Conservation (phyloP, 176 grass and related monocot genomes). For the Musa beccarii region DNA sequence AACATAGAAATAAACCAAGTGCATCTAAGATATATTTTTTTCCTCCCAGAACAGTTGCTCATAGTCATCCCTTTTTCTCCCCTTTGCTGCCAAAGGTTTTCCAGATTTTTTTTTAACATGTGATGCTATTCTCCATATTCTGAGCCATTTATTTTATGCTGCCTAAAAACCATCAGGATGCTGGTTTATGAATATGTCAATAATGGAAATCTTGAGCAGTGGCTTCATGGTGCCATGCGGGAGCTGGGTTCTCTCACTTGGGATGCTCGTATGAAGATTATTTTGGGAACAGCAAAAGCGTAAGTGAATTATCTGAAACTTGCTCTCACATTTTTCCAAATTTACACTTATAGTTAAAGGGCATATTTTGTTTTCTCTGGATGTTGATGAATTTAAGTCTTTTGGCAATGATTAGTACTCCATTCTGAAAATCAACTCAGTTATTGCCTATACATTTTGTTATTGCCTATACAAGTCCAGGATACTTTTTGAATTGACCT, state of each 20-base stretch:
- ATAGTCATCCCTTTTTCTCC: too few relatives aligned
- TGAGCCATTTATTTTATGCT: not conserved
- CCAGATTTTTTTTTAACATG: not conserved
- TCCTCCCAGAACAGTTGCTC: not conserved
- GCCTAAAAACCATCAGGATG: slow-evolving; percentile 11
- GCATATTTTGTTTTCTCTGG: not conserved
- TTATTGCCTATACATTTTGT: too few relatives aligned
- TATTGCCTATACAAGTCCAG: not conserved
- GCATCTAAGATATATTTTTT: not conserved
- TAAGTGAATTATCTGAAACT: slow-evolving; percentile 13
- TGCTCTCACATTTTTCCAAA: not conserved
- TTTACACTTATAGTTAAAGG: not conserved
- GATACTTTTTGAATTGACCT: not conserved
- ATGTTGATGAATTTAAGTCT: not conserved
- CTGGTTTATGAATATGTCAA: slow-evolving; percentile 24
- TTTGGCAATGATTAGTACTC: not conserved
- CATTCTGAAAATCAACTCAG: not conserved
- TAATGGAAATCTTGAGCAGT: slow-evolving; percentile 25
- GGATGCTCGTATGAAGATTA: slow-evolving; percentile 18
- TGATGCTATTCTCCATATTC: not conserved
- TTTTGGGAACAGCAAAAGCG: slow-evolving; percentile 22
- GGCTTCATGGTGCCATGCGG: slow-evolving; percentile 16
- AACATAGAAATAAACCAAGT: too few relatives aligned
- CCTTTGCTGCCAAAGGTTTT: not conserved
- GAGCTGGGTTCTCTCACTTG: slow-evolving; percentile 13